These are phyloP conservation scores for Coemansia sp. DNA, from an alignment of 371 early-diverging fungal species.

Conservation along the genomic window DNA sequence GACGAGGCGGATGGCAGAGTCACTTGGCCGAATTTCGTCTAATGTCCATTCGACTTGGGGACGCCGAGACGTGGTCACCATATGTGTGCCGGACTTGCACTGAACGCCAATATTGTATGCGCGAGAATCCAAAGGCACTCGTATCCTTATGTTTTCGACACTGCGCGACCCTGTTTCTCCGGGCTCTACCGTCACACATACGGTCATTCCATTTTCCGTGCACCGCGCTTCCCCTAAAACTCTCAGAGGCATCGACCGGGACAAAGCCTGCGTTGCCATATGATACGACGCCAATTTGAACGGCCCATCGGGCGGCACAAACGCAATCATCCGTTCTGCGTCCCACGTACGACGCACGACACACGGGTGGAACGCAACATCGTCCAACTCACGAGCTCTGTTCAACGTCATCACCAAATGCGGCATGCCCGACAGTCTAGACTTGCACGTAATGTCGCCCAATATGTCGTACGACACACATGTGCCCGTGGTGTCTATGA, in stretches of 20 bases:
- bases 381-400: constrained; percentile 73
- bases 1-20: constrained; percentile 11
- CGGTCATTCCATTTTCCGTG: constrained; percentile 10
- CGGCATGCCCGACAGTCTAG: constrained; percentile 85
- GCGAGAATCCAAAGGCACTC: constrained; percentile 22
- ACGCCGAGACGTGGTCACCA: constrained; percentile 16
- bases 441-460: constrained; percentile 75
- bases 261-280: neutral
- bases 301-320: constrained; percentile 91
- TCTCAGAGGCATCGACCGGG: constrained; percentile 8
- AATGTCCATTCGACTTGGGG: constrained; percentile 38
- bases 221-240: neutral
- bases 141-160: constrained; percentile 27
- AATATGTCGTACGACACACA: constrained; percentile 75
- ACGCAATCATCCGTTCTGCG: constrained; percentile 74
- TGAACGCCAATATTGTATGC: constrained; percentile 45
- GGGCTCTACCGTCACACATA: constrained; percentile 14
- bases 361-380: constrained; percentile 87
- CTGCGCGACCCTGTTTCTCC: constrained; percentile 8
- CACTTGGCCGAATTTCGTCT: constrained; percentile 15
- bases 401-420: constrained; percentile 74
- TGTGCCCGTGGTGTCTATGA: constrained; percentile 71
- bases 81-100: constrained; percentile 34
- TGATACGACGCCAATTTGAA: constrained; percentile 85
- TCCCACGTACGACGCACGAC: constrained; percentile 80